Conservation (phyloP, 176 grass and related monocot genomes). For the Zoysia pacifica region DNA sequence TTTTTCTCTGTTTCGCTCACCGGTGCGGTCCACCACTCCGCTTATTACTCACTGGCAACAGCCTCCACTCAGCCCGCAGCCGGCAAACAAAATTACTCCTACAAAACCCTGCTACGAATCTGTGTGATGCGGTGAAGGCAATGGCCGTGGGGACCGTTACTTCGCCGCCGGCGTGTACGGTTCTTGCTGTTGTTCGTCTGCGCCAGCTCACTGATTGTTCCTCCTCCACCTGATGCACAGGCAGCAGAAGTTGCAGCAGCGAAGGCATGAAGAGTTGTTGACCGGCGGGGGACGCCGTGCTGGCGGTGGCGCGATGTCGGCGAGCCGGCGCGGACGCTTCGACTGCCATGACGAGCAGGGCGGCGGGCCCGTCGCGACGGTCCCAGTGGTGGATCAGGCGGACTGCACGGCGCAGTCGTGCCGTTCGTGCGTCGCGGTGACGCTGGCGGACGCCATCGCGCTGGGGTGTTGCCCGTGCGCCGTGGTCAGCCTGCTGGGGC, state of each 20-base stretch:
- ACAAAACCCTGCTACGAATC: neutral
- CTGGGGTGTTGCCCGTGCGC: conserved; percentile 87
- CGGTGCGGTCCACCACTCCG: neutral
- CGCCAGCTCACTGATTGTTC: neutral
- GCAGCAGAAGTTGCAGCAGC: neutral
- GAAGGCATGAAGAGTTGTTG: conserved; percentile 20
- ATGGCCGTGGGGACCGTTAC: conserved; percentile 20
- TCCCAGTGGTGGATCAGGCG: conserved; percentile 54
- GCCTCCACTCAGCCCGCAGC: no score
- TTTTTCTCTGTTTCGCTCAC: neutral
- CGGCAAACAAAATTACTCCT: neutral
- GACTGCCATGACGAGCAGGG: neutral
- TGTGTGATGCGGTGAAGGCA: conserved; percentile 32
- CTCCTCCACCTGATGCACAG: conserved; percentile 32
- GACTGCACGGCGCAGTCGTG: conserved; percentile 70
- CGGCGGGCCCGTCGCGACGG: neutral
- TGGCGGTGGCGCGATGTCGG: conserved; percentile 6
- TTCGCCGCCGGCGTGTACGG: neutral
- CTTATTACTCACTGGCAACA: neutral
- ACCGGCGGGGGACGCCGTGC: neutral
- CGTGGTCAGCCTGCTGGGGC: conserved; percentile 64
- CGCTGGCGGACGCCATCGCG: conserved; percentile 77
- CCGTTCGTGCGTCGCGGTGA: conserved; percentile 72
- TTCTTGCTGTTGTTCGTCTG: neutral
- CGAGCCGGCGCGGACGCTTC: conserved; percentile 37